Base-by-base conservation (phyloP, 768 basidiomycete species). In the Termitomyces bulborhizus region DNA sequence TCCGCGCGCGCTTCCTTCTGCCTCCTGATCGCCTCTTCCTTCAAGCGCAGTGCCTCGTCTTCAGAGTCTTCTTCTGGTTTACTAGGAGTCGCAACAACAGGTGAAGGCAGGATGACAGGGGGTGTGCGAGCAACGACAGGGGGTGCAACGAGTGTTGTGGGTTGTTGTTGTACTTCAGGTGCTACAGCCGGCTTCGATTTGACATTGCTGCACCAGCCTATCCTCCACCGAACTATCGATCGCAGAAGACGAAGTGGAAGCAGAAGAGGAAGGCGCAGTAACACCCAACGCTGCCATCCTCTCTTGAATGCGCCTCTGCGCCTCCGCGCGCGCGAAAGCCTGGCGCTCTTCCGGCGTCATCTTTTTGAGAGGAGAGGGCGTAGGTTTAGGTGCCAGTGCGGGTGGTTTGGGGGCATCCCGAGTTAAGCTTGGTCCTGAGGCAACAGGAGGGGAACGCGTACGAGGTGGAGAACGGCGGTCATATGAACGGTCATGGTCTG, bases 271-370 rank as follows among this genome's bases (percentile, higher is more conserved):
- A 0, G 75, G 70, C 1, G 80, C 68, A 13, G 78, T 76, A 16
- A 97, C 80, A 5, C 96, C 96, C 9, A 98, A 79, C 0, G 87
- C 88, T 39, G 84, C 82, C 78, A 88, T 93, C 32, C 96, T 87
- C 16, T 85, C 92, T 61, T 91, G 83, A 18, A 97, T 83, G 40
- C 89, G 83, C 13, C 85, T 79, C 62, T 88, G 84, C 1, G 93
- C 96, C 65, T 96, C 84, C 0, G 83, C 85, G 15, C 83, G 82
- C 57, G 88, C 82, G 66, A 76, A 92, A 0, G 89, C 93, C 42
- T 80, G 74, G 3, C 93, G 84, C 63, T 98, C 90, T 58, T 86
- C 93, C 0, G 86, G 73, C 0, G 92, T 86, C 92, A 98, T 93
- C 52, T 81, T 79, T 71, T 88, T 91, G 18, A 69, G 76, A 6